Conservation (phyloP, 2,329 filamentous ascomycete species). For the Trichoderma endophyticum region DNA sequence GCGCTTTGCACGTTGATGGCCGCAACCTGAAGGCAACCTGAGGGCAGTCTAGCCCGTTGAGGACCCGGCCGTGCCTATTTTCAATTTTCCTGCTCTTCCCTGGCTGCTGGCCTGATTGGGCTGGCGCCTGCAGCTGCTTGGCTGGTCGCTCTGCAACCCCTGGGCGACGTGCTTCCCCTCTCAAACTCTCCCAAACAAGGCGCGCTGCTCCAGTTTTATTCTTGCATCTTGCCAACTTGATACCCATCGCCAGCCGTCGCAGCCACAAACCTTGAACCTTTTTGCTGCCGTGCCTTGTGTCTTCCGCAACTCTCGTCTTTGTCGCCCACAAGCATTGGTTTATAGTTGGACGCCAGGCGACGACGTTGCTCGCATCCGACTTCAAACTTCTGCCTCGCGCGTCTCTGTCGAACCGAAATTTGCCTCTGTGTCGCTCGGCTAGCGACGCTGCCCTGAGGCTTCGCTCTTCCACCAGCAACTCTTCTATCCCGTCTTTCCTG, state of each 20-base stretch:
- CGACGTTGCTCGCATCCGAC: not conserved
- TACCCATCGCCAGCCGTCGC: slow-evolving; percentile 16
- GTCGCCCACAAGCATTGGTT: slow-evolving; percentile 1
- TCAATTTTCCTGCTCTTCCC: not conserved
- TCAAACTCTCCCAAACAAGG: slow-evolving; percentile 10
- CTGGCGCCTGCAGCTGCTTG: not conserved
- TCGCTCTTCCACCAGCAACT: not conserved
- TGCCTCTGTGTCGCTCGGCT: slow-evolving; percentile 1
- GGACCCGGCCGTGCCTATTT: not conserved
- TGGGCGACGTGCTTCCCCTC: slow-evolving; percentile 8
- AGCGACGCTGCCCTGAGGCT: slow-evolving; percentile 11
- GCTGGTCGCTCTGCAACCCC: not conserved
- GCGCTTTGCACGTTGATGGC: not conserved
- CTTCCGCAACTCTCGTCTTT: not conserved
- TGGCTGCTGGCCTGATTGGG: slow-evolving; percentile 3
- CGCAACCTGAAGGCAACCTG: slow-evolving; percentile 11
- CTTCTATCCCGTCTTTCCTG: not conserved
- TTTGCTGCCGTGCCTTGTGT: slow-evolving; percentile 7
- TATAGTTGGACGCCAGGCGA: not conserved
- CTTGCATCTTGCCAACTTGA: not conserved
- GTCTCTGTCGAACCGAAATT: slow-evolving; percentile 9
- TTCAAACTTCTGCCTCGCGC: not conserved
- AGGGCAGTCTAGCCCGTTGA: not conserved
- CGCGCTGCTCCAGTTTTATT: slow-evolving; percentile 16
- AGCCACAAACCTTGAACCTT: slow-evolving; percentile 9